Evolutionary conservation across 2,329 filamentous ascomycete genomes (phyloP).

Genomic region (Neurospora crassa): DNA sequence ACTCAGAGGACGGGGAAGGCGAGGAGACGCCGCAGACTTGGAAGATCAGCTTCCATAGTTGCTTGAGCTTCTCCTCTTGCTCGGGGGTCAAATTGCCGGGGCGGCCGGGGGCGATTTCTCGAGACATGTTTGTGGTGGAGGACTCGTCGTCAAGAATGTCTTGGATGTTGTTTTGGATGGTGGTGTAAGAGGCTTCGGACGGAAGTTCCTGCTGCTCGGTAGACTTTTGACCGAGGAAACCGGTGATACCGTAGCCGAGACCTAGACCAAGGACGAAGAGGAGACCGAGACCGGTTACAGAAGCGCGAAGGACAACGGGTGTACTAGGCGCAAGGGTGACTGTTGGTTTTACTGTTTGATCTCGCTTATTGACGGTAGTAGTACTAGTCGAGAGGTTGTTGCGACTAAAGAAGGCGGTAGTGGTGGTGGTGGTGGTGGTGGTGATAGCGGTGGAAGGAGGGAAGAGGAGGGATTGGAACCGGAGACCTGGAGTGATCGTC

Average conservation of each 20-base stretch:
- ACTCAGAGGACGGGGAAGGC: slow-evolving; percentile 9
- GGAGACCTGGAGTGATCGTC: background rate
- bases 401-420: background rate
- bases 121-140: slow-evolving; percentile 15
- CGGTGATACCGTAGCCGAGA: slow-evolving; percentile 9
- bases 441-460: background rate
- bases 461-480: background rate
- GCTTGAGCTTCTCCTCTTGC: slow-evolving; percentile 77
- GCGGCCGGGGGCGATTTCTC: slow-evolving; percentile 53
- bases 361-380: background rate
- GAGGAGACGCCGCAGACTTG: slow-evolving; percentile 59
- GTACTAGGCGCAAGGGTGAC: background rate
- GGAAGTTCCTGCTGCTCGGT: background rate
- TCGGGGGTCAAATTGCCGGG: slow-evolving; percentile 82
- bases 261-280: slow-evolving; percentile 10
- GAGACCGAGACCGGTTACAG: slow-evolving; percentile 8
- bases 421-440: background rate
- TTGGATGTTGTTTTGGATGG: background rate
- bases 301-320: slow-evolving; percentile 2
- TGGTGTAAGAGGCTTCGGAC: background rate
- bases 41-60: slow-evolving; percentile 72
- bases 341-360: background rate
- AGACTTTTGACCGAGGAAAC: slow-evolving; percentile 7
- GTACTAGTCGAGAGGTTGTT: background rate
- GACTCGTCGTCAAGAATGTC: slow-evolving; percentile 3